Evolutionary conservation across 2,329 filamentous ascomycete genomes (phyloP), one percentile per base, ranked within the genome.

Genomic region (Thielaviopsis ethacetica): DNA sequence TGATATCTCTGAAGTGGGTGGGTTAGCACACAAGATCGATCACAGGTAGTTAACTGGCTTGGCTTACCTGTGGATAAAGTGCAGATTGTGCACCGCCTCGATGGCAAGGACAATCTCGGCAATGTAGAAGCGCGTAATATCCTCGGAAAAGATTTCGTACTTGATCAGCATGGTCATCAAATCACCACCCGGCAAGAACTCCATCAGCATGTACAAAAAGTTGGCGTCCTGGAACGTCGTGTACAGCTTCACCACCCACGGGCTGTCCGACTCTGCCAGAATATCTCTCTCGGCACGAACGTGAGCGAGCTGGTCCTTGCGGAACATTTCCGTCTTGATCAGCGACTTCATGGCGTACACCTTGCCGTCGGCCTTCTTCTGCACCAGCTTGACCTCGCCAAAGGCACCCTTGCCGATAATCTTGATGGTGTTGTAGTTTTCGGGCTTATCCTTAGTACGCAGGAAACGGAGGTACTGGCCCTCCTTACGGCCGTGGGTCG

Each of bases 111-210:
- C 88, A 66, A 97, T 91, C 71, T 98, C 91, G 24, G 93, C 93
- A 82, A 98, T 98, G 73, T 98, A 98, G 73, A 98, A 98, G 19
- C 93, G 84, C 30, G 93, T 98, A 65, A 98, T 97, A 65, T 98
- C 93, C 71, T 97, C 91, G 0, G 90, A 95, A 71, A 98, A 98
- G 70, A 98, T 96, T 71, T 98, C 93, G 68, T 98, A 98, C 78
- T 97, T 98, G 76, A 98, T 98, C 65, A 98, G 78, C 93, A 98
- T 98, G 3, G 93, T 98, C 93, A 98, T 98, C 70, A 98, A 73
- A 75, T 98, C 93, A 71, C 93, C 93, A 71, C 93, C 93, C 7
- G 93, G 93, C 71, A 98, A 80, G 73, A 97, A 98, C 73, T 98
- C 93, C 93, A 98, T 98, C 62, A 98, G 78, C 85, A 98, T 93